Base-by-base conservation (phyloP, 2,329 filamentous ascomycete genomes). In the Diaporthe helianthi region DNA sequence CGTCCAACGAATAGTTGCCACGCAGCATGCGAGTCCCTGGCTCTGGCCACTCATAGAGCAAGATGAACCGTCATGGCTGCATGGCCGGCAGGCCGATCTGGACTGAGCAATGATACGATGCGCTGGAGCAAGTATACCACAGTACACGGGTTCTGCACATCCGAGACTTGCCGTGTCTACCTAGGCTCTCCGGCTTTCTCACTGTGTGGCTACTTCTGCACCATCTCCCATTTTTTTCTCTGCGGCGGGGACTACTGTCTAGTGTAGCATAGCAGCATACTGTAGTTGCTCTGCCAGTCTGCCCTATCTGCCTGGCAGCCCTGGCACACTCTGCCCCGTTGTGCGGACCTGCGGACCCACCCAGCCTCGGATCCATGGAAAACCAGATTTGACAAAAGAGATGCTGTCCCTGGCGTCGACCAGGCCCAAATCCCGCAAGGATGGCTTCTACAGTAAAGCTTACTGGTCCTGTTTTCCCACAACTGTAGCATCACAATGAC, bases 1-100 rank as follows among this genome's bases (percentile, higher is more conserved):
- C 65, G 65, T 67, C 69, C 69, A 71, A 71, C 66, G 66, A 65
- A 54, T 60, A 61, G 60, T n/a, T 36, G 66, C 69, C 69, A 64
- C 69, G 66, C 67, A 60, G 69, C 69, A 70, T 36, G 53, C 58
- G 65, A 29, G 52, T 24, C 47, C 64, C 24, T 33, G 55, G 47
- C 46, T 67, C 47, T 58, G 44, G 61, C 51, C 36, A 60, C 54
- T 65, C 47, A 46, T 24, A 41, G 58, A 53, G 24, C 68, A 31
- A 54, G 52, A 67, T 64, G 63, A 46, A 49, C 58, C 51, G 61
- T 60, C 52, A 38, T 60, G 53, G 19, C 44, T 44, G 26, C 52
- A 38, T 60, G 53, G 19, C 44, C 58, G 26, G 58, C 58, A 63
- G 58, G 58, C 58, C 58, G 33, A 49, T 36, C 58, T 63, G 44